Evolutionary conservation across 371 early-diverging fungal species (phyloP).

Genomic region (Umbelopsis sp.): DNA sequence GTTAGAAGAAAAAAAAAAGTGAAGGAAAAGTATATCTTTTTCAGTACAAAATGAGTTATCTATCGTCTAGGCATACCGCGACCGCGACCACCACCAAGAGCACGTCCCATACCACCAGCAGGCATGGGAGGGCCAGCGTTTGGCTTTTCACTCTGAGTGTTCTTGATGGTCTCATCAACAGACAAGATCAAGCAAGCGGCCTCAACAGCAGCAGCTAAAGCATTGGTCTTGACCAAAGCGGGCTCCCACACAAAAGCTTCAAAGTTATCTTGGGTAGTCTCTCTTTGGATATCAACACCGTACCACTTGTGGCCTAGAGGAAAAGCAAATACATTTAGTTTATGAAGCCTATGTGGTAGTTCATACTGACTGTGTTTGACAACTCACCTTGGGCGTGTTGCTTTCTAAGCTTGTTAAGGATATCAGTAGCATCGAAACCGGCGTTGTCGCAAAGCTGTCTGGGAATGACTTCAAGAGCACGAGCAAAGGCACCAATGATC

Average conservation of each 20-base stretch:
- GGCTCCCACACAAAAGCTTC: slow-evolving; percentile 99
- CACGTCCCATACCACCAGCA: slow-evolving; percentile 39
- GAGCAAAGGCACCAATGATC: slow-evolving; percentile 95
- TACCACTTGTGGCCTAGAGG: slow-evolving; percentile 77
- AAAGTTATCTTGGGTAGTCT: slow-evolving; percentile 91
- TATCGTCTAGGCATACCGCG: slow-evolving; percentile 69
- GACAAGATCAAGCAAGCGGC: slow-evolving; percentile 96
- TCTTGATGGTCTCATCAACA: slow-evolving; percentile 96
- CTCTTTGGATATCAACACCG: slow-evolving; percentile 93
- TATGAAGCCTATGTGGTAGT: background rate
- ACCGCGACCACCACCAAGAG: slow-evolving; percentile 54
- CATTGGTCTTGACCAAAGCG: slow-evolving; percentile 97
- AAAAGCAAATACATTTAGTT: background rate
- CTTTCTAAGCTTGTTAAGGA: slow-evolving; percentile 96
- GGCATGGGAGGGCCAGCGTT: slow-evolving; percentile 57
- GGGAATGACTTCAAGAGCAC: slow-evolving; percentile 99
- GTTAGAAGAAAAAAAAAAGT: background rate
- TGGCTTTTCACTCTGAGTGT: slow-evolving; percentile 66
- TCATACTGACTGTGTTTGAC: slow-evolving; percentile 6
- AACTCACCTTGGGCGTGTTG: slow-evolving; percentile 84
- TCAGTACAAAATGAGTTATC: slow-evolving; percentile 18
- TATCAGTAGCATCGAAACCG: slow-evolving; percentile 99
- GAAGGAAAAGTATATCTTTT: background rate
- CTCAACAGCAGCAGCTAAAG: slow-evolving; percentile 94
- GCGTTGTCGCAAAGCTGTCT: slow-evolving; percentile 99